A percentile compares a stretch with the other conserved stretches of the same genome.
These are phyloP conservation scores for Populus simonii DNA, from an alignment of 345 rosid genomes.

Conservation along the genomic window DNA sequence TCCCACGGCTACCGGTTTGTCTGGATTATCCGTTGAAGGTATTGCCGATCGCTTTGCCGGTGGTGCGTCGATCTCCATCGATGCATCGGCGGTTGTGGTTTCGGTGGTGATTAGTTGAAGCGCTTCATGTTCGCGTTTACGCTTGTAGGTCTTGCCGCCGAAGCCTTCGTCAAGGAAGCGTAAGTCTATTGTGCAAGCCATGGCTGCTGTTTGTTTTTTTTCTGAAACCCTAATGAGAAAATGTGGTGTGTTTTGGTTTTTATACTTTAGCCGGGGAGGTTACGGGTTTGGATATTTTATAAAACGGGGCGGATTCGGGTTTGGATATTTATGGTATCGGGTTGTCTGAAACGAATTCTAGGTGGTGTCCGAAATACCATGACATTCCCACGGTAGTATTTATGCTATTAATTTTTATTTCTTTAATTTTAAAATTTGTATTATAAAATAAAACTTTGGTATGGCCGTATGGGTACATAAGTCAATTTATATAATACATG, in stretches of 20 bases:
- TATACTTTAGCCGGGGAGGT: background rate
- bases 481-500: too few species aligned
- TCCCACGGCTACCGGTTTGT: constrained; percentile 54
- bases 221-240: background rate
- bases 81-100: constrained; percentile 15
- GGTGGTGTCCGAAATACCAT: background rate
- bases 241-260: background rate
- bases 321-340: background rate
- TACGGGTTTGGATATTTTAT: background rate
- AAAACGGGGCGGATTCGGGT: background rate
- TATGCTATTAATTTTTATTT: too few species aligned
- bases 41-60: constrained; percentile 76
- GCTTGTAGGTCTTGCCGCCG: constrained; percentile 89
- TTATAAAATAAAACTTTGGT: too few species aligned
- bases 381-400: too few species aligned
- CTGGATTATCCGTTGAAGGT: constrained; percentile 60
- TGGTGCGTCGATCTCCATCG: constrained; percentile 74
- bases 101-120: background rate
- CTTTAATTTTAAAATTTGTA: too few species aligned
- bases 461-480: too few species aligned
- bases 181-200: constrained; percentile 93
- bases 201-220: constrained; percentile 2
- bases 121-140: constrained; percentile 53
- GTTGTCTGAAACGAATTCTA: background rate
- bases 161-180: constrained; percentile 87